These are phyloP conservation scores for Paxillus rubicundulus DNA, from an alignment of 768 basidiomycete species.

Conservation along the genomic window DNA sequence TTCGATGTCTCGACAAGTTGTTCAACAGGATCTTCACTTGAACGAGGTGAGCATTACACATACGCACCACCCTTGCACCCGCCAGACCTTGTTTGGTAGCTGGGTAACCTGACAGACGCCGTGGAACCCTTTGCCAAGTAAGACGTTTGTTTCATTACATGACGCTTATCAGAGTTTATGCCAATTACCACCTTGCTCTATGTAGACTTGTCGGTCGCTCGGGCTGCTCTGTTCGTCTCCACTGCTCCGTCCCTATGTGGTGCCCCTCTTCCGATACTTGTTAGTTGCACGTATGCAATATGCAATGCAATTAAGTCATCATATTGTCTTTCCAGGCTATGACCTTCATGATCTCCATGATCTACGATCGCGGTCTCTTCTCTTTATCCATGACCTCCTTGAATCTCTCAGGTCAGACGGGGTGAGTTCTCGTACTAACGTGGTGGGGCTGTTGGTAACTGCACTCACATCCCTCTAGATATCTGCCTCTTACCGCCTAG, in stretches of 20 bases:
- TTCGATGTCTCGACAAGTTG: slow-evolving; percentile 1
- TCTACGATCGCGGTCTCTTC: slow-evolving; percentile 56
- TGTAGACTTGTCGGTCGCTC: slow-evolving; percentile 49
- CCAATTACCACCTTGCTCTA: slow-evolving; percentile 1
- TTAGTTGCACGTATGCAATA: slow-evolving; percentile 30
- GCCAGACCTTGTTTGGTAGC: slow-evolving; percentile 30
- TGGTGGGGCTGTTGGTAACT: slow-evolving; percentile 1
- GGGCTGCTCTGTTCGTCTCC: slow-evolving; percentile 50
- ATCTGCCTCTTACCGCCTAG: slow-evolving; percentile 58
- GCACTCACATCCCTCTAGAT: slow-evolving; percentile 40
- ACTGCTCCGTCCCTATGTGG: slow-evolving; percentile 71
- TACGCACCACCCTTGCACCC: slow-evolving; percentile 1
- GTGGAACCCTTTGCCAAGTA: slow-evolving; percentile 62
- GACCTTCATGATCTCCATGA: slow-evolving; percentile 71
- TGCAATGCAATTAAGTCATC: neutral
- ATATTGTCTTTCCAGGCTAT: slow-evolving; percentile 40
- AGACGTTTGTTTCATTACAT: slow-evolving; percentile 13
- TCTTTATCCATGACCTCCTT: slow-evolving; percentile 63
- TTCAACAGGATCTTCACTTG: slow-evolving; percentile 28
- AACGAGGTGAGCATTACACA: slow-evolving; percentile 36
- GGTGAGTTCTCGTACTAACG: slow-evolving; percentile 38
- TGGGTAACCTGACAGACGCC: slow-evolving; percentile 54
- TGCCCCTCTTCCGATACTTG: slow-evolving; percentile 56
- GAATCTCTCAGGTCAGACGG: slow-evolving; percentile 59
- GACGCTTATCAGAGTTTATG: neutral